A percentile compares a stretch with the other conserved stretches of the same genome.
Conservation (phyloP, 2,329 filamentous ascomycete species). For the Trichophyton simii region DNA sequence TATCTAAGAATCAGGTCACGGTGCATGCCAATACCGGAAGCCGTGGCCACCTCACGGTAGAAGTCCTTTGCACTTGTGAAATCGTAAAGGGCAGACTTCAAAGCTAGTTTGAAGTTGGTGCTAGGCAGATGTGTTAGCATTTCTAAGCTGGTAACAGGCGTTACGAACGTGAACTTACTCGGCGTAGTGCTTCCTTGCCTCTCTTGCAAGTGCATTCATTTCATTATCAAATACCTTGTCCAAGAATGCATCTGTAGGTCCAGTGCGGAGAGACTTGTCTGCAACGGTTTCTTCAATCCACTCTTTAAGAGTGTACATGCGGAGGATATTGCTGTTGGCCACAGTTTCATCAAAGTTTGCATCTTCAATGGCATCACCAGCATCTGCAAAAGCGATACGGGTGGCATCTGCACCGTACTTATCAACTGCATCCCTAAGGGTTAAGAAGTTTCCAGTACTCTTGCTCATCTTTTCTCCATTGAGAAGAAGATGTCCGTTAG, state of each 20-base stretch:
- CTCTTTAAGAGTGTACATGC: slow-evolving; percentile 69
- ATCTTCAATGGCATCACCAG: slow-evolving; percentile 85
- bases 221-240: slow-evolving; percentile 90
- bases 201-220: slow-evolving; percentile 68
- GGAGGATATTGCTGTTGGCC: slow-evolving; percentile 80
- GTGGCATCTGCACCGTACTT: slow-evolving; percentile 95
- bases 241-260: slow-evolving; percentile 62
- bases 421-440: slow-evolving; percentile 66
- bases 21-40: slow-evolving; percentile 76
- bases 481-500: slow-evolving; percentile 84
- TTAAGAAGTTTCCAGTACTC: slow-evolving; percentile 94
- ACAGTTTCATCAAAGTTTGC: slow-evolving; percentile 96
- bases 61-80: slow-evolving; percentile 78
- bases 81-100: slow-evolving; percentile 81
- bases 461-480: slow-evolving; percentile 99
- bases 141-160: neutral
- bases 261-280: slow-evolving; percentile 64
- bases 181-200: slow-evolving; percentile 67
- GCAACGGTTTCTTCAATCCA: slow-evolving; percentile 81
- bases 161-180: slow-evolving; percentile 37
- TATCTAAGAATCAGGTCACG: slow-evolving; percentile 65
- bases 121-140: slow-evolving; percentile 19
- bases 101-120: slow-evolving; percentile 73
- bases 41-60: slow-evolving; percentile 71
- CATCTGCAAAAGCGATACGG: slow-evolving; percentile 82